Conservation (phyloP, 352 stramenopile genomes). For the Globisporangium heterothallicum region DNA sequence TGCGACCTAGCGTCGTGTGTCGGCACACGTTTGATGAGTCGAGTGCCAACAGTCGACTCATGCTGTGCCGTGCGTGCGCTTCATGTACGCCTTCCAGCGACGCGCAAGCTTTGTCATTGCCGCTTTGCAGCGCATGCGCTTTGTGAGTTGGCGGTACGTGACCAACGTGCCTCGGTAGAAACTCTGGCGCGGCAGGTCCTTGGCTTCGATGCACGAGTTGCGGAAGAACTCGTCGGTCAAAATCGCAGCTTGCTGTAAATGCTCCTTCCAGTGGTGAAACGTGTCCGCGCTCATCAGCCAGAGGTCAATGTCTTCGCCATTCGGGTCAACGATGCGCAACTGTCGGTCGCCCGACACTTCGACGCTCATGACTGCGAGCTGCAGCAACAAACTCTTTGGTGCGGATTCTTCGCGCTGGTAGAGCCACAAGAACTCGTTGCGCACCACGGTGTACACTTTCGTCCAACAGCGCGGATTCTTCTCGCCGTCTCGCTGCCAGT, state of each 20-base stretch:
- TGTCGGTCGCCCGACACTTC: constrained; percentile 22
- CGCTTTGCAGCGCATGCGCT: constrained; percentile 26
- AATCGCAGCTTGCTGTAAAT: constrained; percentile 30
- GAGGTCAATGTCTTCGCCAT: constrained; percentile 42
- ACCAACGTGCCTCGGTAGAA: constrained; percentile 47
- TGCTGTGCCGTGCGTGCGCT: neutral
- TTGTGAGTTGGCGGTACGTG: constrained; percentile 28
- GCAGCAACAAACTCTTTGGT: constrained; percentile 31
- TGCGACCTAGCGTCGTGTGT: too few species aligned
- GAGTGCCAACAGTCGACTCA: too few species aligned
- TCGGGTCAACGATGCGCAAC: constrained; percentile 39
- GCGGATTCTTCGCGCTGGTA: constrained; percentile 35
- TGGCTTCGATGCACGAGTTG: constrained; percentile 21
- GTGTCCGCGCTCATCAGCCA: constrained; percentile 23
- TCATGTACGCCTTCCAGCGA: constrained; percentile 11
- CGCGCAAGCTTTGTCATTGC: constrained; percentile 22
- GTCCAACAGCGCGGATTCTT: constrained; percentile 49
- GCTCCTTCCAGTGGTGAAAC: constrained; percentile 28
- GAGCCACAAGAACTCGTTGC: constrained; percentile 51
- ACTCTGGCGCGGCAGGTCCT: constrained; percentile 34
- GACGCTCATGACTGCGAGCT: constrained; percentile 48
- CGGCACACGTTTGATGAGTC: too few species aligned
- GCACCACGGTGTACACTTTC: constrained; percentile 55
- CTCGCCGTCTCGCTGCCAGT: constrained; percentile 50
- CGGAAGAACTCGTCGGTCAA: constrained; percentile 40